phyloP scores from a whole-genome alignment of 2,329 filamentous ascomycete genomes.

The Monilinia vaccinii-corymbosi region DNA sequence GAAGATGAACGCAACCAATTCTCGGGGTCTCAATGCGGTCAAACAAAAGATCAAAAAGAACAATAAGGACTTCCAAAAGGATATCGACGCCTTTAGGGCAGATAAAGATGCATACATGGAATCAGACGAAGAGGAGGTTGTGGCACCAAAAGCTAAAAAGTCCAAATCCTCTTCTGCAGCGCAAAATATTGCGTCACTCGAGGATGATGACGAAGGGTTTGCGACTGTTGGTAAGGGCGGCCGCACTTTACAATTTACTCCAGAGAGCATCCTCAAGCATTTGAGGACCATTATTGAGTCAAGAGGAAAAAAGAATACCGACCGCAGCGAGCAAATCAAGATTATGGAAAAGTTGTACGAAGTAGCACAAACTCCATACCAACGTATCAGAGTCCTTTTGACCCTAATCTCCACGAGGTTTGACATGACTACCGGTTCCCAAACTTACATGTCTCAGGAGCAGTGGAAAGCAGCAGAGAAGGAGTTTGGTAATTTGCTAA shows the following conservation, averaged over 20 bases:
- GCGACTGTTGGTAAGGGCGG: conserved; percentile 82
- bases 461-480: conserved; percentile 94
- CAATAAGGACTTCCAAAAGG: conserved; percentile 84
- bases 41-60: conserved; percentile 99
- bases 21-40: conserved; percentile 88
- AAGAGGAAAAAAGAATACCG: conserved; percentile 97
- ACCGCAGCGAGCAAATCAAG: conserved; percentile 87
- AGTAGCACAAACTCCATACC: conserved; percentile 84
- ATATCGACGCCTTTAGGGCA: conserved; percentile 79
- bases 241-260: conserved; percentile 82
- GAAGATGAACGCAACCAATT: conserved; percentile 97
- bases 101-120: conserved; percentile 85
- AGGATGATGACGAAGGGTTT: conserved; percentile 76
- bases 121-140: conserved; percentile 64
- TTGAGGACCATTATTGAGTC: conserved; percentile 88
- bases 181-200: conserved; percentile 38
- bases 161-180: conserved; percentile 39
- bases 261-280: conserved; percentile 97
- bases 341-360: conserved; percentile 95
- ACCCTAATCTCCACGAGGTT: conserved; percentile 91
- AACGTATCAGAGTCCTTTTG: conserved; percentile 84
- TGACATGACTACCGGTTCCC: conserved; percentile 73
- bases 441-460: conserved; percentile 81
- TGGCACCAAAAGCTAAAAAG: conserved; percentile 44
- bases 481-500: conserved; percentile 70